Evolutionary conservation across 140 eudicot genomes (phyloP), one percentile per base, ranked within the genome.

Genomic region (Ambrosia hybrid): DNA sequence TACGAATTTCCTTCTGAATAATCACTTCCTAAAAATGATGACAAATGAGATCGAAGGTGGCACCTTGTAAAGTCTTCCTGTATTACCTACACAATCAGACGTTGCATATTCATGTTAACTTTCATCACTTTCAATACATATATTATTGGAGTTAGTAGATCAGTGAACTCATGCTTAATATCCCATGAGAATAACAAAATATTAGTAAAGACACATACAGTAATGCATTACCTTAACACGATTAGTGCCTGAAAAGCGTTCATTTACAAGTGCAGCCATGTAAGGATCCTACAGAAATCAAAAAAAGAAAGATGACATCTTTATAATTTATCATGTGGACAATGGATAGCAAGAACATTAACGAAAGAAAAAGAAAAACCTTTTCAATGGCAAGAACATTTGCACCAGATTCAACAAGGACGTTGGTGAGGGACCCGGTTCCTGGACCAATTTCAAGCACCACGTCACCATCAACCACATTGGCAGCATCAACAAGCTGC

Each of bases 401-500:
- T 48, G 99, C 99, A 77, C 99, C 99, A 61, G 95, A 87, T 71
- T 83, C 87, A 63, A 94, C 85, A 67, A 94, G 97, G 57, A 88
- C 95, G 80, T 87, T 89, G 3, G 98, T 92, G 59, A 92, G 85
- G 12, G 96, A 92, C 78, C 99, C 99, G 4, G 99, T 94, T 55
- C 99, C 99, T 0, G 97, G 99, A 30, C 99, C 99, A 48, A 94
- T 94, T 81, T 94, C 99, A 67, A 94, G 96, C 62, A 94, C 99
- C 55, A 94, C 17, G 48, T 94, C 97, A 34, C 99, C 99, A 52
- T 88, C 95, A 68, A 70, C 70, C 62, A 92, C 95, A 56, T 79
- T 77, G 2, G 90, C 99, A 51, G 89, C 99, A 38, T 68, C 77
- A 26, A 77, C 97, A 56, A 94, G 91, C 70, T 85, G 88, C 15